These are phyloP conservation scores for Huntiella abstrusa DNA, from an alignment of 2,329 filamentous ascomycete genomes.

Conservation along the genomic window DNA sequence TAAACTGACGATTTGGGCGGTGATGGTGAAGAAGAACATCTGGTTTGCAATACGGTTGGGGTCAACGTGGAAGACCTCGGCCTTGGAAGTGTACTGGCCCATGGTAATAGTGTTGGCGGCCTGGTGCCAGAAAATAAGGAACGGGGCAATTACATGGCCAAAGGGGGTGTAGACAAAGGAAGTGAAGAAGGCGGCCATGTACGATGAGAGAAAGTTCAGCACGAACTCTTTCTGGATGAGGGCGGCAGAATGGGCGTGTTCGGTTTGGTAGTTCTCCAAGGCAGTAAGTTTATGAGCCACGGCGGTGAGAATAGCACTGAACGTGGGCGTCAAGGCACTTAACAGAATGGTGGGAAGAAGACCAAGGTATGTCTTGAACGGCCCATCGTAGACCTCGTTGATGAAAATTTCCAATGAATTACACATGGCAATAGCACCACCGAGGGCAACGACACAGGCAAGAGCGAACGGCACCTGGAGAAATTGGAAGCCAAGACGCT, in stretches of 20 bases:
- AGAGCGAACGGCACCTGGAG: constrained; percentile 74
- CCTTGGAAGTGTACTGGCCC: constrained; percentile 50
- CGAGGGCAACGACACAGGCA: constrained; percentile 51
- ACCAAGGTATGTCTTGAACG: constrained; percentile 64
- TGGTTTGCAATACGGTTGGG: constrained; percentile 68
- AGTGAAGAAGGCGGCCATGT: constrained; percentile 78
- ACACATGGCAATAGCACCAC: constrained; percentile 64
- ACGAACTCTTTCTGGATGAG: constrained; percentile 88
- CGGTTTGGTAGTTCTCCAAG: constrained; percentile 82
- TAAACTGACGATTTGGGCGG: constrained; percentile 78
- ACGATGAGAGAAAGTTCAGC: constrained; percentile 91
- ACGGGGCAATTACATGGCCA: constrained; percentile 62
- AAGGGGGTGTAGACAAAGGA: constrained; percentile 93
- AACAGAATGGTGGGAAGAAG: constrained; percentile 80
- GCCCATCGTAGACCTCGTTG: constrained; percentile 78
- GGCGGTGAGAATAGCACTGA: constrained; percentile 55
- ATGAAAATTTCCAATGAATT: constrained; percentile 94
- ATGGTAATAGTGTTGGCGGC: constrained; percentile 59
- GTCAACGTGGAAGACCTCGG: constrained; percentile 59
- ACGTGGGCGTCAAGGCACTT: constrained; percentile 60
- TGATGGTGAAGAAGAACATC: constrained; percentile 91
- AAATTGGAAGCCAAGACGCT: constrained; percentile 57
- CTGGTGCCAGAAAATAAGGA: constrained; percentile 63
- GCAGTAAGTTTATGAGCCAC: constrained; percentile 63
- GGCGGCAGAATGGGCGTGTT: constrained; percentile 63